Evolutionary conservation across 2,329 filamentous ascomycete genomes (phyloP).

Genomic region (Aquanectria penicillioides): DNA sequence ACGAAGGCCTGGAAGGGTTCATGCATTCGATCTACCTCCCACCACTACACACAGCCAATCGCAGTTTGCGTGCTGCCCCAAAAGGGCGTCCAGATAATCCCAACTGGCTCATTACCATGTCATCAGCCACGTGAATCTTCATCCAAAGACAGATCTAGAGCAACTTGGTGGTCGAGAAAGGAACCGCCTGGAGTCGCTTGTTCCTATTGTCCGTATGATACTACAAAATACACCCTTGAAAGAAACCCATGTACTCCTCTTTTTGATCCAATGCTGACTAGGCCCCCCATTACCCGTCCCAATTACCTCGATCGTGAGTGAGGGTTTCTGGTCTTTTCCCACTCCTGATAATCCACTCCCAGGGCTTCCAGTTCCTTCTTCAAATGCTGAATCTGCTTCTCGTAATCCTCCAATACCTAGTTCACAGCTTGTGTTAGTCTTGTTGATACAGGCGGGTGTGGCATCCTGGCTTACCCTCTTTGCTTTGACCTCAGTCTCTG

Average conservation of each 20-base stretch:
- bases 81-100: neutral
- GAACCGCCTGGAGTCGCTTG: neutral
- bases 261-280: conserved; percentile 22
- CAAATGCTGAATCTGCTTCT: conserved; percentile 80
- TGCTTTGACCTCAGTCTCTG: conserved; percentile 75
- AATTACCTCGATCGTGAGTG: conserved; percentile 46
- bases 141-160: conserved; percentile 6
- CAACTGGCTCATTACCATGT: neutral
- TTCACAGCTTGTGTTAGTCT: conserved; percentile 26
- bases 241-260: conserved; percentile 18
- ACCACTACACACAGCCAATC: conserved; percentile 9
- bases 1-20: conserved; percentile 27
- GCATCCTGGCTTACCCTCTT: conserved; percentile 71
- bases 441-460: neutral
- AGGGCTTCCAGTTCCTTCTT: conserved; percentile 76
- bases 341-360: conserved; percentile 65
- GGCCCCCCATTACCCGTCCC: conserved; percentile 4
- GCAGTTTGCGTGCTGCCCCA: neutral
- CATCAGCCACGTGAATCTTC: conserved; percentile 6
- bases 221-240: conserved; percentile 16
- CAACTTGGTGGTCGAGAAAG: neutral
- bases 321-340: conserved; percentile 62
- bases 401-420: conserved; percentile 82
- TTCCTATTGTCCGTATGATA: conserved; percentile 3
- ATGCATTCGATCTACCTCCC: conserved; percentile 29